Evolutionary conservation across 495 filamentous ascomycete genomes (phyloP).

Genomic region (Tuber umbilicatum): DNA sequence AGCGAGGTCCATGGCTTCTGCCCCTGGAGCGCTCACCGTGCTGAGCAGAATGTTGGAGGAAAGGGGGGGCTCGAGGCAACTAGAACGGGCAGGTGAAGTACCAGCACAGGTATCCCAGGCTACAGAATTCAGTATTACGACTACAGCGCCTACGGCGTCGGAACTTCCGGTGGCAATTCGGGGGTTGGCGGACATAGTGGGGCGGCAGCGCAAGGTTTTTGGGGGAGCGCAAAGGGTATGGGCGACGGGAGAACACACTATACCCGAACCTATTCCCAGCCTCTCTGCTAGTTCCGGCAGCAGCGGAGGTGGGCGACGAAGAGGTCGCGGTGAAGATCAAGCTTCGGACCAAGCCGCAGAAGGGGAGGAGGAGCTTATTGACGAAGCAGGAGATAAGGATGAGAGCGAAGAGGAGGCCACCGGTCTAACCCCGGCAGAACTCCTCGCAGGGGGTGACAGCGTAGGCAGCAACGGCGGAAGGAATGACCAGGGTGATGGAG

Average conservation of each 20-base stretch:
- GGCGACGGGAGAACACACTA: not conserved
- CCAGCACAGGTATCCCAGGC: not conserved
- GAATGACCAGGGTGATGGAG: not conserved
- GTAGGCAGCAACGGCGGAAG: not conserved
- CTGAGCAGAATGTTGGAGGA: too few relatives aligned
- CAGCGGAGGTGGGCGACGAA: not conserved
- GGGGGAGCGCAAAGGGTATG: not conserved
- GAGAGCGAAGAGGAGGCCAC: not conserved
- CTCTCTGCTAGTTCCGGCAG: not conserved
- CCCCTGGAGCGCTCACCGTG: not conserved
- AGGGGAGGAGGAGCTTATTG: not conserved
- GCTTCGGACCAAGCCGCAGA: not conserved
- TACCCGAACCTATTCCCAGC: not conserved
- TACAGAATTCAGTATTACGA: not conserved
- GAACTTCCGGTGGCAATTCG: not conserved
- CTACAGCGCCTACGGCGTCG: not conserved
- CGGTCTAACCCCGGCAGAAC: not conserved
- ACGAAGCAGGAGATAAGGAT: not conserved
- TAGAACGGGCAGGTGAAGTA: not conserved
- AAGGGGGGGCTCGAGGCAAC: not conserved
- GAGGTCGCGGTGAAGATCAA: not conserved
- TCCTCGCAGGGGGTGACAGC: not conserved
- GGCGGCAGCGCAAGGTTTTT: too few relatives aligned
- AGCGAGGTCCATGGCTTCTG: not conserved
- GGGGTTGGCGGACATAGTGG: not conserved